A percentile compares a stretch with the other conserved stretches of the same genome.
These are phyloP conservation scores for Rhodotorula taiwanensis DNA, from an alignment of 768 basidiomycete genomes.

Conservation along the genomic window DNA sequence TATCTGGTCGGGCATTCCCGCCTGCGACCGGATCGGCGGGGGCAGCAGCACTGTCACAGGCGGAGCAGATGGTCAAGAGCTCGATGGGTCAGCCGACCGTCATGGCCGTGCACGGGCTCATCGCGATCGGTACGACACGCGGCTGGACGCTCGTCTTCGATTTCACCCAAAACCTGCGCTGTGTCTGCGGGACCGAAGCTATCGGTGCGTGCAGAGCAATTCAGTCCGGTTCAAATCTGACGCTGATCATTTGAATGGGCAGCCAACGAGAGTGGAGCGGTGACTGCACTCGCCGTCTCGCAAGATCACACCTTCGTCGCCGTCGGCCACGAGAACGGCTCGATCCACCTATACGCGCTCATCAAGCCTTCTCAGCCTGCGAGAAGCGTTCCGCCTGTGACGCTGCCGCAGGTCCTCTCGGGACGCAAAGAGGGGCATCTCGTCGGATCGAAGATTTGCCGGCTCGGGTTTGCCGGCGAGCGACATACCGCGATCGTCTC, in stretches of 20 bases:
- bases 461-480: conserved; percentile 77
- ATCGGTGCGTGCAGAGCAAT: conserved; percentile 53
- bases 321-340: conserved; percentile 74
- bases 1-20: conserved; percentile 57
- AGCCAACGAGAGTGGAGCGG: conserved; percentile 63
- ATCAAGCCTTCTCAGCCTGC: conserved; percentile 56
- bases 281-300: conserved; percentile 83
- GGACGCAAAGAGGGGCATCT: conserved; percentile 83
- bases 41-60: neutral
- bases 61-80: conserved; percentile 46
- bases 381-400: conserved; percentile 64
- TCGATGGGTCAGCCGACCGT: conserved; percentile 66
- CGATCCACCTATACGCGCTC: conserved; percentile 79
- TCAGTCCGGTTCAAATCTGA: too few relatives aligned
- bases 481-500: conserved; percentile 88
- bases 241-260: conserved; percentile 24
- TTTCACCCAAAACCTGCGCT: conserved; percentile 76
- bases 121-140: conserved; percentile 77
- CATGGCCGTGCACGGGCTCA: conserved; percentile 72
- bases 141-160: conserved; percentile 79
- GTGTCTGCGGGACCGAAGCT: conserved; percentile 65
- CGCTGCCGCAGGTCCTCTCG: conserved; percentile 59
- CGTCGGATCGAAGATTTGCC: conserved; percentile 67
- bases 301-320: conserved; percentile 90
- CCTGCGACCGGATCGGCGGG: conserved; percentile 42